Evolutionary conservation across 2,329 filamentous ascomycete genomes (phyloP).

Genomic region (Tolypocladium guangdongense): DNA sequence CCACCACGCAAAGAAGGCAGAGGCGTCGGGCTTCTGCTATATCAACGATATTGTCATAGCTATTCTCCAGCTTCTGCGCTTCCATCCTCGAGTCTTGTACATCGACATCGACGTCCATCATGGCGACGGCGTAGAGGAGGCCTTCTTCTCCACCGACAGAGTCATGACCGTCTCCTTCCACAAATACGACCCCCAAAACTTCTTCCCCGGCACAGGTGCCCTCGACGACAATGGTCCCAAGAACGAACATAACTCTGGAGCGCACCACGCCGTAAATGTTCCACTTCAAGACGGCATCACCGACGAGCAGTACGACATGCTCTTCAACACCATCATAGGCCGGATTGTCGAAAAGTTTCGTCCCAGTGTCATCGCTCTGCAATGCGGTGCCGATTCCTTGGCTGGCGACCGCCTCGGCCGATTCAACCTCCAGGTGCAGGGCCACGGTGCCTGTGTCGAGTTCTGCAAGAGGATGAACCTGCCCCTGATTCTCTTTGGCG

Average conservation of each 20-base stretch:
- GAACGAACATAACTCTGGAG: slow-evolving; percentile 74
- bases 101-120: slow-evolving; percentile 93
- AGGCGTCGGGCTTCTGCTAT: slow-evolving; percentile 95
- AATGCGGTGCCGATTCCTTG: slow-evolving; percentile 91
- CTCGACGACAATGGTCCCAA: slow-evolving; percentile 76
- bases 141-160: slow-evolving; percentile 79
- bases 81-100: slow-evolving; percentile 78
- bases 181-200: slow-evolving; percentile 76
- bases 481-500: slow-evolving; percentile 83
- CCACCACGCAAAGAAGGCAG: slow-evolving; percentile 89
- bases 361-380: slow-evolving; percentile 84
- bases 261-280: slow-evolving; percentile 84
- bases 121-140: slow-evolving; percentile 82
- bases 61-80: slow-evolving; percentile 75
- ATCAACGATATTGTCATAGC: slow-evolving; percentile 97
- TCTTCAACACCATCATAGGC: slow-evolving; percentile 75
- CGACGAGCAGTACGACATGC: slow-evolving; percentile 74
- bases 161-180: slow-evolving; percentile 94
- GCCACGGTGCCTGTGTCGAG: slow-evolving; percentile 82
- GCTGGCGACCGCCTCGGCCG: slow-evolving; percentile 87
- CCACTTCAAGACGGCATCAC: slow-evolving; percentile 85
- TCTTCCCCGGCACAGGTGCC: slow-evolving; percentile 87
- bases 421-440: slow-evolving; percentile 94
- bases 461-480: slow-evolving; percentile 74
- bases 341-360: slow-evolving; percentile 71